Percentiles rank a stretch among this genome's conserved stretches.
Evolutionary conservation across 208 protist genomes (phyloP).

Genomic region (Acanthamoeba castellanii): DNA sequence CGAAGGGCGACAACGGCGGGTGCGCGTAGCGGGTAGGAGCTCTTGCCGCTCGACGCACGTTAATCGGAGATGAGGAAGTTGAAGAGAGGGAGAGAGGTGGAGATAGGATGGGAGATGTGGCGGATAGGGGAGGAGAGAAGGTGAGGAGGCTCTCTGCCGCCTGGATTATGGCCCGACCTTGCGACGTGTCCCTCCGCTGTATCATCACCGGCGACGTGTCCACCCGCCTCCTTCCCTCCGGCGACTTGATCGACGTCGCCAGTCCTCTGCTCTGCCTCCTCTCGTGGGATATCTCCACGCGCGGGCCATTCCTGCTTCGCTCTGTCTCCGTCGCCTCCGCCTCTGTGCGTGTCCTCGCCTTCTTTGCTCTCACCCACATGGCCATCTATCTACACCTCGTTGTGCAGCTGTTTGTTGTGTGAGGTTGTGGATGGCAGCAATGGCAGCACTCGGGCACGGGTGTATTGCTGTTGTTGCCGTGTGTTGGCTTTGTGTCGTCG

Average conservation of each 20-base stretch:
- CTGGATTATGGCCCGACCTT: background rate
- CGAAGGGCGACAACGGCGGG: background rate
- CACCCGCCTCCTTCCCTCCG: background rate
- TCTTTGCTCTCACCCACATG: constrained; percentile 20
- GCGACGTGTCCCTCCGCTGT: background rate
- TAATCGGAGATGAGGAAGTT: background rate
- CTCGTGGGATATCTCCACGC: constrained; percentile 16
- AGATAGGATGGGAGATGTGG: background rate
- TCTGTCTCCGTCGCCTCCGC: background rate
- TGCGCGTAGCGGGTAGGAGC: background rate
- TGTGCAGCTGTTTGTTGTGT: background rate
- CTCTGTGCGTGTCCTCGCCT: background rate
- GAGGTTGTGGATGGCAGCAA: background rate
- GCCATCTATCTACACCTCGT: background rate
- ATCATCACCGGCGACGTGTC: constrained; percentile 34
- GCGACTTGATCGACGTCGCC: background rate
- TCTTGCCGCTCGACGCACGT: background rate
- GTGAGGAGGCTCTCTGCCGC: background rate
- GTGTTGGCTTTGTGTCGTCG: background rate
- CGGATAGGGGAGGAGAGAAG: background rate
- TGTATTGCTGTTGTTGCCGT: background rate
- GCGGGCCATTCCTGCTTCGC: background rate
- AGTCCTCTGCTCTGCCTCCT: background rate
- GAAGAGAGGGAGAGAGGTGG: background rate
- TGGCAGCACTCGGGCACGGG: background rate